A percentile compares a stretch with the other conserved stretches of the same genome.
Evolutionary conservation across 441 rosid species (phyloP).

Genomic region (Euphorbia corollata): DNA sequence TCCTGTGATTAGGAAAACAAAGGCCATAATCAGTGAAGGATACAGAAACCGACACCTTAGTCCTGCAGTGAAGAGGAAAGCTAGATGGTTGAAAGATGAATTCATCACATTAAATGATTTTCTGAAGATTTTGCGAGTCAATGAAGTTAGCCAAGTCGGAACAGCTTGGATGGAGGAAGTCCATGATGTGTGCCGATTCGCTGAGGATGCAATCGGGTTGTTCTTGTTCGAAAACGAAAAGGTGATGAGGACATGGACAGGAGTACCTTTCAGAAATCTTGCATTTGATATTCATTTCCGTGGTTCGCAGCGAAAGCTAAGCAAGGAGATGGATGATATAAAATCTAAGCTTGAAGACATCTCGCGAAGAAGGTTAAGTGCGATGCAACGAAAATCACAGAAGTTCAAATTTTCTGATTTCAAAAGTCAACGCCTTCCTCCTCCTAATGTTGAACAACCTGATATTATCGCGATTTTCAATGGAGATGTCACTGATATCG

Average conservation of each 20-base stretch:
- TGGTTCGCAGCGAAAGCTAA: neutral
- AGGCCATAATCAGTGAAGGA: neutral
- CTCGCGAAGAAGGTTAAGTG: neutral
- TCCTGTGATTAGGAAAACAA: neutral
- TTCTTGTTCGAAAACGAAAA: neutral
- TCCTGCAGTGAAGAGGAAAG: neutral
- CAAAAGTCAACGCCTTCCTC: neutral
- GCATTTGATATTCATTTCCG: too few relatives aligned
- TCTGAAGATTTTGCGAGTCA: neutral
- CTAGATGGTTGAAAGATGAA: neutral
- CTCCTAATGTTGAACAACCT: neutral
- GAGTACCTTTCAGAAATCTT: neutral
- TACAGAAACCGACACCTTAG: neutral
- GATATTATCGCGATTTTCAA: neutral
- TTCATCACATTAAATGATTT: neutral
- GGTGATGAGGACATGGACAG: neutral
- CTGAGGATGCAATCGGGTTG: neutral
- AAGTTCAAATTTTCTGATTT: neutral
- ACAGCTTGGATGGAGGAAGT: slow-evolving; percentile 5
- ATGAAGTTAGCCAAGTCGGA: neutral
- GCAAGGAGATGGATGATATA: neutral
- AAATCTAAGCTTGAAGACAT: neutral
- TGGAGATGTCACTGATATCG: neutral
- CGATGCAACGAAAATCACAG: neutral
- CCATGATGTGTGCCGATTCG: neutral